These are phyloP conservation scores for Colletotrichum sp. DNA, from an alignment of 2,329 filamentous ascomycete species.

Conservation along the genomic window DNA sequence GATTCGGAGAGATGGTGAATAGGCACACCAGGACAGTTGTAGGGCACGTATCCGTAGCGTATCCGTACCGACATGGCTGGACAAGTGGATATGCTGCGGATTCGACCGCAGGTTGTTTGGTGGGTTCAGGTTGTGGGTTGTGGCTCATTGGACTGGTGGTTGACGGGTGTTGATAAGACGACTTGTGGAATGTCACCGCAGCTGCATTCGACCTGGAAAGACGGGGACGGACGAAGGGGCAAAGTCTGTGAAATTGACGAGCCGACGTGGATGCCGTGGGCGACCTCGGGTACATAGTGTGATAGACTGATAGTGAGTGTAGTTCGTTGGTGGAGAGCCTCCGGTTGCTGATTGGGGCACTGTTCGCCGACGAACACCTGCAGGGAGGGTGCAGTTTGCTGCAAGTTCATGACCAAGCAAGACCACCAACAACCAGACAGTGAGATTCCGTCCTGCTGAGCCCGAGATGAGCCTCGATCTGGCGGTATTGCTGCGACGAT, in stretches of 20 bases:
- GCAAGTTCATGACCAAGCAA: background rate
- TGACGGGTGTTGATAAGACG: background rate
- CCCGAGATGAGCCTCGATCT: background rate
- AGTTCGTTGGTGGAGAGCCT: background rate
- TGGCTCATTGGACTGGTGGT: background rate
- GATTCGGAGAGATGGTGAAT: background rate
- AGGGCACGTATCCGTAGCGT: background rate
- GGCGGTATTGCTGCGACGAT: background rate
- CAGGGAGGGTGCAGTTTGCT: conserved; percentile 9
- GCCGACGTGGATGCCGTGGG: background rate
- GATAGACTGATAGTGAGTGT: background rate
- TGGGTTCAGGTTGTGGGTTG: background rate
- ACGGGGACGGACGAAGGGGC: background rate
- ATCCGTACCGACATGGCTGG: background rate
- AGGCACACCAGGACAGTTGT: background rate
- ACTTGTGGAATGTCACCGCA: background rate
- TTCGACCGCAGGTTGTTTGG: background rate
- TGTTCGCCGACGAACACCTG: conserved; percentile 5
- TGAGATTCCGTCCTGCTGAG: background rate
- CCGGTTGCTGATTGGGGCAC: background rate
- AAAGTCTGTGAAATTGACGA: background rate
- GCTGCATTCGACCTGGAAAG: background rate
- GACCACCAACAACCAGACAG: background rate
- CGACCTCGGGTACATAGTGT: background rate
- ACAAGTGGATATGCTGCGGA: background rate